phyloP scores from a whole-genome alignment of 257 asterid species.

The Solanum ossicruentum region DNA sequence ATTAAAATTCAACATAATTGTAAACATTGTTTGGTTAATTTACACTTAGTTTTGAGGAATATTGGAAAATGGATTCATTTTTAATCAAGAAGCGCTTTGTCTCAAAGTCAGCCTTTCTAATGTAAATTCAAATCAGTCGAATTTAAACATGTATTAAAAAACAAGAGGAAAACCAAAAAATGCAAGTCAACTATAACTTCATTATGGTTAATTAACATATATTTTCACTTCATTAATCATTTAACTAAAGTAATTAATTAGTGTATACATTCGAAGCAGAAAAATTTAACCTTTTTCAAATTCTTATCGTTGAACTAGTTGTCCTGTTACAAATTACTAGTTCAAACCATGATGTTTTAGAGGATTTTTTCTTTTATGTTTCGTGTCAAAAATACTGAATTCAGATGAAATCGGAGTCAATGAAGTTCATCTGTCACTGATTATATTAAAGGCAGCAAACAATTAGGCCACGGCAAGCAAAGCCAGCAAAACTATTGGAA shows the following conservation, averaged over 20 bases:
- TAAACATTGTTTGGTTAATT: not conserved
- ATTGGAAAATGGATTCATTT: not conserved
- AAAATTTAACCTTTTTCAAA: not conserved
- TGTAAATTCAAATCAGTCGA: not conserved
- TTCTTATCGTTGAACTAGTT: not conserved
- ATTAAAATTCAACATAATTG: not conserved
- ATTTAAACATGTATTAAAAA: not conserved
- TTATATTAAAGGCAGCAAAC: not conserved
- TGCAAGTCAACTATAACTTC: not conserved
- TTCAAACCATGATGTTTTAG: not conserved
- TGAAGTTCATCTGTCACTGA: not conserved
- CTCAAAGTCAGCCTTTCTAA: fast-evolving
- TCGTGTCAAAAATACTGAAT: fast-evolving
- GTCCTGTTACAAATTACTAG: not conserved
- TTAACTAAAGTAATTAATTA: not conserved
- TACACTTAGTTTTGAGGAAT: not conserved
- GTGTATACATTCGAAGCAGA: fast-evolving
- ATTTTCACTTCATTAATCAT: not conserved
- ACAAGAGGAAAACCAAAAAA: too few species aligned
- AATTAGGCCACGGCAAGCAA: not conserved
- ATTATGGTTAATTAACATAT: not conserved
- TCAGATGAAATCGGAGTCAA: not conserved
- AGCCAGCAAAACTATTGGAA: not conserved
- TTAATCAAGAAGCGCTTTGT: not conserved
- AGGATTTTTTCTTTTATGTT: not conserved